Evolutionary conservation across 1,284 basidiomycete species (phyloP).

Genomic region (Irpex lacteus): DNA sequence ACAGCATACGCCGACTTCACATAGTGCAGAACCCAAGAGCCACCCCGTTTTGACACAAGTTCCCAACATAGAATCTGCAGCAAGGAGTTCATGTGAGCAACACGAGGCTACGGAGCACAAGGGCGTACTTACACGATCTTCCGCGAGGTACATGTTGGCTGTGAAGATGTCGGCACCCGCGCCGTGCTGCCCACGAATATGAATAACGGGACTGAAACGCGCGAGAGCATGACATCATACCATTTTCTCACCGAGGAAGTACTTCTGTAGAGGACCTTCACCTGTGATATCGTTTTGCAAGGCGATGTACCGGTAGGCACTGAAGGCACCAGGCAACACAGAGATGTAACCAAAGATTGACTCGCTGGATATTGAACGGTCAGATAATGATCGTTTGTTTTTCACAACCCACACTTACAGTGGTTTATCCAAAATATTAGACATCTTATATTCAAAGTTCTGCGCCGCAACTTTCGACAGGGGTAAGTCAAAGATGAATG

Average conservation of each 20-base stretch:
- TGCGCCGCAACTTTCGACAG: slow-evolving; percentile 69
- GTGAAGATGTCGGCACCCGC: slow-evolving; percentile 88
- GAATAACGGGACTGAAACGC: not conserved
- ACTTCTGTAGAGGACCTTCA: slow-evolving; percentile 88
- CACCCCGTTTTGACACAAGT: slow-evolving; percentile 83
- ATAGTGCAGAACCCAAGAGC: slow-evolving; percentile 89
- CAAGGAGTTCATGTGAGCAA: slow-evolving; percentile 2
- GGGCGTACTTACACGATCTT: slow-evolving; percentile 64
- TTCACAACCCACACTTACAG: slow-evolving; percentile 37
- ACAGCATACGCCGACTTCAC: slow-evolving; percentile 90
- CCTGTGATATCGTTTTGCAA: slow-evolving; percentile 83
- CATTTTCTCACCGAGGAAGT: slow-evolving; percentile 94
- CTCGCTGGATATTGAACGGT: slow-evolving; percentile 39
- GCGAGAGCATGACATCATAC: slow-evolving; percentile 32
- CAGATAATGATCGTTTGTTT: not conserved
- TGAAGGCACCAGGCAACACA: slow-evolving; percentile 91
- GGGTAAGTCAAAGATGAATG: not conserved
- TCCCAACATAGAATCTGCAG: slow-evolving; percentile 88
- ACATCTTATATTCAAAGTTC: slow-evolving; percentile 98
- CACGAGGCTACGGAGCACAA: not conserved
- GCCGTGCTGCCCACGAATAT: slow-evolving; percentile 50
- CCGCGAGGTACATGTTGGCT: slow-evolving; percentile 94
- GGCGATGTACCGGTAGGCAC: slow-evolving; percentile 89
- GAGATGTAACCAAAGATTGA: slow-evolving; percentile 91
- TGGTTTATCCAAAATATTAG: slow-evolving; percentile 90